A percentile compares a stretch with the other conserved stretches of the same genome.
Evolutionary conservation across 2,329 filamentous ascomycete species (phyloP).

Genomic region (Cladosporium sp.): DNA sequence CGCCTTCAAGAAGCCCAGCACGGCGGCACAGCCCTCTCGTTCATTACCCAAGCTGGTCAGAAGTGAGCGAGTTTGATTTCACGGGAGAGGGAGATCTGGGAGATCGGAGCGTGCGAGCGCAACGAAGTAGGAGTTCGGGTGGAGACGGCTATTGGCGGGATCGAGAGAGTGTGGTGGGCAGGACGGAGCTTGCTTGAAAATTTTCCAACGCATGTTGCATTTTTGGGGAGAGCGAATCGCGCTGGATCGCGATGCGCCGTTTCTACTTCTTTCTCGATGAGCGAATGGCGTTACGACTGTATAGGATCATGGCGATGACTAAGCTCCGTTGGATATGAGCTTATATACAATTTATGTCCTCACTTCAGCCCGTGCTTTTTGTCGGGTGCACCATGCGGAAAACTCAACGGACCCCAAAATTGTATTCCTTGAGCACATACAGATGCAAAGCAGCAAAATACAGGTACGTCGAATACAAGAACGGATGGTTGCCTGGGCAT

Average conservation of each 20-base stretch:
- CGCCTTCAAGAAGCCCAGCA: slow-evolving; percentile 13
- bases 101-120: neutral
- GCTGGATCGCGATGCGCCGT: slow-evolving; percentile 3
- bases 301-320: neutral
- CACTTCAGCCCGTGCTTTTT: neutral
- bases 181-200: slow-evolving; percentile 19
- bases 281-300: neutral
- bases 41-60: slow-evolving; percentile 23
- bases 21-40: slow-evolving; percentile 20
- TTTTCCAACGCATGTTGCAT: neutral
- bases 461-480: neutral
- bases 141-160: slow-evolving; percentile 15
- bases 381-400: neutral
- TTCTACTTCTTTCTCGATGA: neutral
- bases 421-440: neutral
- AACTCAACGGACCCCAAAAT: neutral
- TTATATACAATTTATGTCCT: neutral
- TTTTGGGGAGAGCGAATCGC: neutral
- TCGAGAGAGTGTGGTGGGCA: slow-evolving; percentile 20
- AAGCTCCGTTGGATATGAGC: neutral
- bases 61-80: slow-evolving; percentile 24
- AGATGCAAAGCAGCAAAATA: neutral
- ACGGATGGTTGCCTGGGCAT: neutral
- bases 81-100: slow-evolving; percentile 10
- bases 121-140: slow-evolving; percentile 7